Percentiles rank a stretch among this genome's conserved stretches.
These are phyloP conservation scores for Pythium guiyangense DNA, from an alignment of 352 stramenopile species.

Conservation along the genomic window DNA sequence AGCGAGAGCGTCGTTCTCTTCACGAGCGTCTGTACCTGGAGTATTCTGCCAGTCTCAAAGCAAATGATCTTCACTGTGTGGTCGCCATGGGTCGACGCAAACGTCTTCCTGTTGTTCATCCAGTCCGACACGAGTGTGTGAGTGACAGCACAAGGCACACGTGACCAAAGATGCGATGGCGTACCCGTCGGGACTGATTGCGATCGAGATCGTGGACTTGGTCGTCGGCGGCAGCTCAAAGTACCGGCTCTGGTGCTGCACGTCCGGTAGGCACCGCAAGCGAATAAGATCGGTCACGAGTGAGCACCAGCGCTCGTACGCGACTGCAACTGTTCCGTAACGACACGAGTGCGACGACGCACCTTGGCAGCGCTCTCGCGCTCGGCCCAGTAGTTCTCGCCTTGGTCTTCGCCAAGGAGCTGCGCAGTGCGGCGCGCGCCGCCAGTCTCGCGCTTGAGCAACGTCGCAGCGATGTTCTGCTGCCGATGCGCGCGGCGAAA, in stretches of 20 bases:
- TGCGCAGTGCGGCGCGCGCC: conserved; percentile 39
- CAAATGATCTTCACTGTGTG: conserved; percentile 98
- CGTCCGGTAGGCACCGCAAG: background rate
- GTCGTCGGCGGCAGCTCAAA: conserved; percentile 83
- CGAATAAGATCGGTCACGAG: conserved; percentile 5
- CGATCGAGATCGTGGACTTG: conserved; percentile 87
- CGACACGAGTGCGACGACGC: background rate
- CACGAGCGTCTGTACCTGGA: conserved; percentile 45
- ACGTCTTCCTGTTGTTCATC: conserved; percentile 62
- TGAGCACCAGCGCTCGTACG: background rate
- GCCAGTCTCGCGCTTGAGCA: conserved; percentile 57
- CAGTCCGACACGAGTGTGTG: too few relatives aligned
- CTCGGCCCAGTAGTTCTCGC: conserved; percentile 79
- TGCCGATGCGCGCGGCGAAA: conserved; percentile 59
- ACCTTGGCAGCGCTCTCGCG: conserved; percentile 76
- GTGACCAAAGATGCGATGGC: background rate
- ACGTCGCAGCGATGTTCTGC: conserved; percentile 64
- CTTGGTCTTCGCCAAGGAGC: conserved; percentile 36
- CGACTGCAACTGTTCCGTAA: background rate
- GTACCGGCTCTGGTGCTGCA: conserved; percentile 78
- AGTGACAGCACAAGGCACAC: background rate
- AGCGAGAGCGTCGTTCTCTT: too few relatives aligned
- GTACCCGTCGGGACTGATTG: conserved; percentile 82
- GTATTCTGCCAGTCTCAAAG: conserved; percentile 80
- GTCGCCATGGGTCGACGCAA: conserved; percentile 97